Evolutionary conservation across 2,329 filamentous ascomycete species (phyloP).

Genomic region (Diplodia scrobiculata): DNA sequence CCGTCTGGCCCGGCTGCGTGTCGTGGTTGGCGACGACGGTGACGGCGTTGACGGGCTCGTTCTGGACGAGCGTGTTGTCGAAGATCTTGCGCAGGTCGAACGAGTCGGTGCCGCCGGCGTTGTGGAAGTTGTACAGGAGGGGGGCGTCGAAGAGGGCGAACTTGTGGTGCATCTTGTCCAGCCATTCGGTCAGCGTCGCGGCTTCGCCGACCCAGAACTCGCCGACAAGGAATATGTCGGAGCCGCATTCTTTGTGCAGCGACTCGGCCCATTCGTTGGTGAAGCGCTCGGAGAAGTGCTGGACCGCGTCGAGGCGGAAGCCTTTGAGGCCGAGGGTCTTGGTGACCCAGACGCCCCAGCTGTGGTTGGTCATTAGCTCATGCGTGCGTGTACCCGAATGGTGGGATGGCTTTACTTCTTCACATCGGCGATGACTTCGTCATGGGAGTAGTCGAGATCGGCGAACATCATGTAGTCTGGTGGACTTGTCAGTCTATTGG

Average conservation of each 20-base stretch:
- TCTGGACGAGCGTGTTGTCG: slow-evolving; percentile 60
- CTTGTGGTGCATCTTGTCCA: slow-evolving; percentile 60
- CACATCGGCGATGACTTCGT: slow-evolving; percentile 67
- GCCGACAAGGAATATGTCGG: slow-evolving; percentile 65
- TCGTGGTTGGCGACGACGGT: slow-evolving; percentile 73
- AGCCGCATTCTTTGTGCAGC: slow-evolving; percentile 54
- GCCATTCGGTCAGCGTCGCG: slow-evolving; percentile 58
- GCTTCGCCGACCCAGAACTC: slow-evolving; percentile 69
- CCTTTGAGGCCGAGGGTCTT: slow-evolving; percentile 63
- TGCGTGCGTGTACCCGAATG: too few relatives aligned
- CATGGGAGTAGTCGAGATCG: slow-evolving; percentile 66
- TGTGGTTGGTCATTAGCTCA: slow-evolving; percentile 36
- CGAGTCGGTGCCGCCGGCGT: background rate
- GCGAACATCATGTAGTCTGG: slow-evolving; percentile 71
- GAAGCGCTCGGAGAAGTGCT: slow-evolving; percentile 71
- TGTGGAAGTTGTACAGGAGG: slow-evolving; percentile 64
- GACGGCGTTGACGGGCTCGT: slow-evolving; percentile 59
- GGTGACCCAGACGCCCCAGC: slow-evolving; percentile 69
- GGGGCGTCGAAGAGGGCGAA: slow-evolving; percentile 68
- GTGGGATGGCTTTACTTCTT: slow-evolving; percentile 38
- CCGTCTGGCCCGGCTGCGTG: slow-evolving; percentile 65
- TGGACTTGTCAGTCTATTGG: background rate
- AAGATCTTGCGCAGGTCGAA: slow-evolving; percentile 66
- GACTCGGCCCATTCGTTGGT: slow-evolving; percentile 64
- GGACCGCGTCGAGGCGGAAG: slow-evolving; percentile 71